phyloP scores from a whole-genome alignment of 495 filamentous ascomycete genomes.

The Hypoxylon fuscum region DNA sequence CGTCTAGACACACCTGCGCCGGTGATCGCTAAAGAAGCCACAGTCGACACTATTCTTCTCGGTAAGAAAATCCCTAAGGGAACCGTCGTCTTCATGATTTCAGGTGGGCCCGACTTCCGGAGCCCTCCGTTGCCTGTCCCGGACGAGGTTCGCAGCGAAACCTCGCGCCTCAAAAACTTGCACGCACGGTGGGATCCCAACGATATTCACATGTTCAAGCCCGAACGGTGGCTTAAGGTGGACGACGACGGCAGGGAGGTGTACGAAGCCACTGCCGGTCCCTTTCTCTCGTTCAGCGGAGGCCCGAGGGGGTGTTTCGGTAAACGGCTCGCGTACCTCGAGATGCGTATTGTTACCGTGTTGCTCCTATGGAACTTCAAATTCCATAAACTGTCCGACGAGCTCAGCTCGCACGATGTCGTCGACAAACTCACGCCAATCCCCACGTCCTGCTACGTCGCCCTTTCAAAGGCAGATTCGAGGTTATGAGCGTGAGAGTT shows the following conservation, averaged over 20 bases:
- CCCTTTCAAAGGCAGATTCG: too few relatives aligned
- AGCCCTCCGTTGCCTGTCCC: neutral
- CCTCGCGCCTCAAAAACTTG: conserved; percentile 5
- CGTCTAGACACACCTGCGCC: neutral
- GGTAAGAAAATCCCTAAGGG: conserved; percentile 51
- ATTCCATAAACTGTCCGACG: too few relatives aligned
- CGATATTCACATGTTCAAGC: conserved; percentile 53
- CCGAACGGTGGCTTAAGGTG: conserved; percentile 47
- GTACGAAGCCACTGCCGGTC: conserved; percentile 40
- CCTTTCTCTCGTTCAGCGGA: conserved; percentile 58
- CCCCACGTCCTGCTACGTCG: too few relatives aligned
- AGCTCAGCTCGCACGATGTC: too few relatives aligned
- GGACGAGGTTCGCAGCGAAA: neutral
- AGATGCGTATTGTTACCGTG: conserved; percentile 47
- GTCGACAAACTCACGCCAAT: too few relatives aligned
- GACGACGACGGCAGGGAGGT: conserved; percentile 42
- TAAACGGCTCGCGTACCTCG: conserved; percentile 51
- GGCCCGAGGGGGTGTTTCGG: conserved; percentile 65
- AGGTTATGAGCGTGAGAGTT: too few relatives aligned
- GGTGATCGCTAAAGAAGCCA: conserved; percentile 34
- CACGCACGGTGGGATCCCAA: conserved; percentile 54
- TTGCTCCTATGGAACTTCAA: conserved; percentile 54
- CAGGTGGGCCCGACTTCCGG: conserved; percentile 39
- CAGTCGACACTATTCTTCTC: conserved; percentile 46
- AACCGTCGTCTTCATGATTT: conserved; percentile 46